These are phyloP conservation scores for Myrmaecium sp. DNA, from an alignment of 2,329 filamentous ascomycete species.

Conservation along the genomic window DNA sequence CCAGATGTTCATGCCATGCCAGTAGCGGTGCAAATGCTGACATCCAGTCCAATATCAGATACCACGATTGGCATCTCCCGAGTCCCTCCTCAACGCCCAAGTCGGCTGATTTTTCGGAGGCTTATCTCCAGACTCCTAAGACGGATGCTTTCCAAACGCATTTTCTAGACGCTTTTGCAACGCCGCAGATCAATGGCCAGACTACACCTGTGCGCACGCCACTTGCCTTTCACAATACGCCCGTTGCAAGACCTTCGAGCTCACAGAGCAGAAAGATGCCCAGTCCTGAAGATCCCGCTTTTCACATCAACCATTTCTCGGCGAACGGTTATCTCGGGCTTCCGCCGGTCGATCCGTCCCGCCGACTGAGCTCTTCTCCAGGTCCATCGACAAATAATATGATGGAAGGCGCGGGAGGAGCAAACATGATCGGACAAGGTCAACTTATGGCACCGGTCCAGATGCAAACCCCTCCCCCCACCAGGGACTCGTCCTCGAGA, in stretches of 20 bases:
- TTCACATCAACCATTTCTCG: constrained; percentile 47
- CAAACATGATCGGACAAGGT: constrained; percentile 7
- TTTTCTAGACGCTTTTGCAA: constrained; percentile 33
- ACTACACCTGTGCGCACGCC: constrained; percentile 26
- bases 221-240: constrained; percentile 18
- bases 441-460: constrained; percentile 24
- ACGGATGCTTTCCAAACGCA: constrained; percentile 24
- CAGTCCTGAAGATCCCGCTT: constrained; percentile 24
- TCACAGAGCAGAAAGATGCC: constrained; percentile 17
- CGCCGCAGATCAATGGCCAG: constrained; percentile 24
- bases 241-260: constrained; percentile 17
- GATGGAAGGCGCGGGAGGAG: background rate
- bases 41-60: constrained; percentile 11
- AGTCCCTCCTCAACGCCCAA: constrained; percentile 33
- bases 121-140: constrained; percentile 27
- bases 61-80: constrained; percentile 31
- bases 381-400: constrained; percentile 16
- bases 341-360: constrained; percentile 43
- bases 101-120: constrained; percentile 22
- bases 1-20: no score
- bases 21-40: no score
- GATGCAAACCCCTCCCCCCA: constrained; percentile 47
- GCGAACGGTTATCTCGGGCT: constrained; percentile 35
- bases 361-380: constrained; percentile 42
- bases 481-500: constrained; percentile 35